A percentile compares a stretch with the other conserved stretches of the same genome.
These are phyloP conservation scores for Microcyclospora pomicola DNA, from an alignment of 2,329 filamentous ascomycete genomes.

Conservation along the genomic window DNA sequence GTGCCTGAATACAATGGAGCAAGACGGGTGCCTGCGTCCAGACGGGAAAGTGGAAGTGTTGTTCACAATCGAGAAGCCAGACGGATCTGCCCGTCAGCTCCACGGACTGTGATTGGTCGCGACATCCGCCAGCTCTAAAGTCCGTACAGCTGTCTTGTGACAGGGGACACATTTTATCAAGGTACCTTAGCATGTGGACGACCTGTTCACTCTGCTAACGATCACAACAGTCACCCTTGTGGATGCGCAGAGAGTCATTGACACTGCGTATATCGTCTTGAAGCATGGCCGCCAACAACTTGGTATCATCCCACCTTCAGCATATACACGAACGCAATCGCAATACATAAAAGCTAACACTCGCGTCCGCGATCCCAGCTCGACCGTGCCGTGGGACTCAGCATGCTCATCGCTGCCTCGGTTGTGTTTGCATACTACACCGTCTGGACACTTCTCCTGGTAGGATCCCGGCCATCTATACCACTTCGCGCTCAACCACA, in stretches of 20 bases:
- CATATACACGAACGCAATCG: neutral
- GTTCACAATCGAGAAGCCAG: neutral
- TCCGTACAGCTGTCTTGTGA: no score
- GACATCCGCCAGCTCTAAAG: no score
- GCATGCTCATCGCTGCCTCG: conserved; percentile 61
- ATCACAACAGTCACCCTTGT: no score
- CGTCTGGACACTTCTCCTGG: conserved; percentile 95
- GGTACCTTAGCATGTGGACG: no score
- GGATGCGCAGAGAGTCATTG: no score
- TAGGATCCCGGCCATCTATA: conserved; percentile 31
- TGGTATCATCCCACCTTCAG: conserved; percentile 1
- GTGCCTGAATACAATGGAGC: no score
- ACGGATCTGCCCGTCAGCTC: no score
- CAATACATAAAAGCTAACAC: neutral
- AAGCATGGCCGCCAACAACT: conserved; percentile 6
- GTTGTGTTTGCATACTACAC: conserved; percentile 83
- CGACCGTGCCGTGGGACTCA: conserved; percentile 70
- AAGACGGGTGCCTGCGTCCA: neutral
- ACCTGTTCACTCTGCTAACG: neutral
- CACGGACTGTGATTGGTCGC: no score
- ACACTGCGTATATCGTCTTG: no score
- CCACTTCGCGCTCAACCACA: neutral
- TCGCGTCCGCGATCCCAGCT: conserved; percentile 43
- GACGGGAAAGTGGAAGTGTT: neutral
- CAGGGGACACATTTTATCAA: no score